Conservation (phyloP, 768 basidiomycete species). For the Xanthoconium stramineum region DNA sequence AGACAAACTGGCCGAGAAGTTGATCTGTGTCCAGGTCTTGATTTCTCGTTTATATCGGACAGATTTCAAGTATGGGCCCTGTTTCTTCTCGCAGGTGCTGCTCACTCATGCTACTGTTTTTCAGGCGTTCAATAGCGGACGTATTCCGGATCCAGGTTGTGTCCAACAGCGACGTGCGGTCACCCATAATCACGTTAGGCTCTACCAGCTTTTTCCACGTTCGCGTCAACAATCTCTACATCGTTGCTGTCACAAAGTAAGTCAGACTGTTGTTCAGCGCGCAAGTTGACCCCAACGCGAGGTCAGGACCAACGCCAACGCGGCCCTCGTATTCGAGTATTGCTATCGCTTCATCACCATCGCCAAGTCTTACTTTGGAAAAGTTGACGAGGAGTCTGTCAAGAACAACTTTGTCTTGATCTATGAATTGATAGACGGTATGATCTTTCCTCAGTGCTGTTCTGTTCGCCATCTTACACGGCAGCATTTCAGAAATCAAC, state of each 20-base stretch:
- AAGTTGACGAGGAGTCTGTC: constrained; percentile 95
- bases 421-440: constrained; percentile 97
- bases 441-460: constrained; percentile 11
- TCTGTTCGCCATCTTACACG: constrained; percentile 5
- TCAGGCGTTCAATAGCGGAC: constrained; percentile 91
- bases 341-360: constrained; percentile 96
- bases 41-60: constrained; percentile 95
- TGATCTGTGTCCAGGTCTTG: constrained; percentile 59
- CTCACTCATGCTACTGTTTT: constrained; percentile 4
- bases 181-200: constrained; percentile 95
- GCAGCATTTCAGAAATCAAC: constrained; percentile 71
- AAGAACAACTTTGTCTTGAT: constrained; percentile 99
- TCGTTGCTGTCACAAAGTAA: constrained; percentile 94
- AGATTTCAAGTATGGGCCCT: constrained; percentile 81
- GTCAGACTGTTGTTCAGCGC: constrained; percentile 19
- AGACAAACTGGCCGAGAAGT: not conserved
- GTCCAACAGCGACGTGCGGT: constrained; percentile 93
- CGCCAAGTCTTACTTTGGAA: constrained; percentile 94
- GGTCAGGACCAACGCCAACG: constrained; percentile 89
- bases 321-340: constrained; percentile 97
- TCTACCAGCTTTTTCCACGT: constrained; percentile 99
- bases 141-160: constrained; percentile 99
- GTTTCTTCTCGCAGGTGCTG: not conserved
- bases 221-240: constrained; percentile 89
- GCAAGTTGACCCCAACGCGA: not conserved